Evolutionary conservation across 441 rosid species (phyloP), one percentile per base, ranked within the genome.

Genomic region (Adansonia madagascariensis): DNA sequence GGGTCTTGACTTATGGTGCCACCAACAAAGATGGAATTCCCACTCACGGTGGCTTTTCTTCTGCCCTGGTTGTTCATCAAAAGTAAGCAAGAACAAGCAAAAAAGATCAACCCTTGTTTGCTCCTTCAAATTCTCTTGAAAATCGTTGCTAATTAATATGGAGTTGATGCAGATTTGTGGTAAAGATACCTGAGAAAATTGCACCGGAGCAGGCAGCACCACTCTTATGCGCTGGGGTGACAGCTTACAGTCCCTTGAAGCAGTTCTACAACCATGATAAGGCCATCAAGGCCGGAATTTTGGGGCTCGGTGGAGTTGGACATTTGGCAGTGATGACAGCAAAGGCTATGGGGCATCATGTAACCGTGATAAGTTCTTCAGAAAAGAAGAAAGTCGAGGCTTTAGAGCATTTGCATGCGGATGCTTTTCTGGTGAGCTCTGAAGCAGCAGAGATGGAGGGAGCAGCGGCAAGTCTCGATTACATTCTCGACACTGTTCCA

Each of bases 261-360:
- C 87, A 86, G 43, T 84, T 86, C 9, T 55, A 20, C 8, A 71
- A 63, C 46, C 56, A 24, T 15, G 39, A 60, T 7, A 77, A 78
- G 55, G 81, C 47, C 20, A 20, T 84, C 8, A 81, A 68, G 57
- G 88, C 77, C 15, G 84, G 87, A 31, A 83, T 88, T 71, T 47
- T 88, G 71, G 90, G 88, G 7, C 76, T 87, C 27, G 91, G 89
- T 0, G 88, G 89, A 66, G 89, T 89, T 10, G 92, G 89, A 1
- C 89, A 89, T 75, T 17, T 84, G 72, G 89, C 81, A 17, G 87
- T 87, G 22, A 75, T 80, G 17, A 81, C 85, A 57, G 89, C 89
- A 0, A 86, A 85, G 66, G 92, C 86, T 49, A 84, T 81, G 88
- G 89, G 84, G 43, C 91, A 84, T 75, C 88, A 85, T 17, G 87